Evolutionary conservation across 352 stramenopile genomes (phyloP), one percentile per base, ranked within the genome.

Genomic region (Heterotrichella gracilis): DNA sequence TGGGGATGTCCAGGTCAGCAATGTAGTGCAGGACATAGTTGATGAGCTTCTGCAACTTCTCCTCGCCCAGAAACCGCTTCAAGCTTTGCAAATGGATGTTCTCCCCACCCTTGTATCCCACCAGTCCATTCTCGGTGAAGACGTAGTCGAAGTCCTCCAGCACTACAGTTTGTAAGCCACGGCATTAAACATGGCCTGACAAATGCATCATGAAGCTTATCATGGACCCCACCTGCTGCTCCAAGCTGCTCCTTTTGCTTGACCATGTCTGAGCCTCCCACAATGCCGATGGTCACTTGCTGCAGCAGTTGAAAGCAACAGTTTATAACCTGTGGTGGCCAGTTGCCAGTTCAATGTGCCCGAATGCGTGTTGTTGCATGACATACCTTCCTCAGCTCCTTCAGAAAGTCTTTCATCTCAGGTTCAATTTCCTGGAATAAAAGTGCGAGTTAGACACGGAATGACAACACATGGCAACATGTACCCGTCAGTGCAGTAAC

Each of bases 161-260:
- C 63, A 95, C 83, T 88, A 72, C 78, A 22, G n/a, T n/a, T n/a
- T n/a, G n/a, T n/a, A n/a, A n/a, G n/a, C n/a, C n/a, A n/a, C n/a
- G n/a, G n/a, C n/a, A n/a, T n/a, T n/a, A n/a, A n/a, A n/a, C n/a
- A n/a, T n/a, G n/a, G n/a, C n/a, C n/a, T n/a, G n/a, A n/a, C n/a
- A n/a, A n/a, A n/a, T n/a, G n/a, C n/a, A n/a, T n/a, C n/a, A n/a
- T n/a, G n/a, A n/a, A n/a, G n/a, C n/a, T n/a, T n/a, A n/a, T n/a
- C n/a, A n/a, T n/a, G n/a, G n/a, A 76, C 25, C 25, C 13, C 68
- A 90, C 84, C 82, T 70, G 85, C 80, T 66, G 90, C 81, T 69
- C 92, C 92, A 19, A 98, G 82, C 76, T 98, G 92, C 75, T 98
- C 90, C 81, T 94, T 89, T 77, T 98, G 92, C 82, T 98, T 98